Conservation (phyloP, 148 eudicot species). For the Spergularia bocconei region DNA sequence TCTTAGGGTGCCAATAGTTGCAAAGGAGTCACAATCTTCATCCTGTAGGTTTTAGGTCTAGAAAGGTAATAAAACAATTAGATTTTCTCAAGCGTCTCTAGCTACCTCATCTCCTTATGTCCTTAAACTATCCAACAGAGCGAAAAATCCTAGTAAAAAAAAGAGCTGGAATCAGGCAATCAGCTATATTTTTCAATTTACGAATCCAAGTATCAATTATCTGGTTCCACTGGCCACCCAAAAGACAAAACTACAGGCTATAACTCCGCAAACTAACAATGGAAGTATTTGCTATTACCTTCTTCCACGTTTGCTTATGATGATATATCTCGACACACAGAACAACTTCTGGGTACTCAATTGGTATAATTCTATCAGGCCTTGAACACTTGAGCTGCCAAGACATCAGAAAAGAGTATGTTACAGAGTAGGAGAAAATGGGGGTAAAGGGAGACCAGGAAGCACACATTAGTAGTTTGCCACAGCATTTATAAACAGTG, state of each 20-base stretch:
- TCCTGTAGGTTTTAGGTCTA: neutral
- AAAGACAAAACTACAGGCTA: neutral
- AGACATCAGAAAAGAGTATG: constrained; percentile 1
- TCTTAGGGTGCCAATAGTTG: neutral
- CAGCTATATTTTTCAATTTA: neutral
- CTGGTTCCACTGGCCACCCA: neutral
- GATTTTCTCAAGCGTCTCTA: neutral
- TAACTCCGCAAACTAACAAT: constrained; percentile 1
- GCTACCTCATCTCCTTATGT: neutral
- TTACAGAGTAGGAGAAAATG: neutral
- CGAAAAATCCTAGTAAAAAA: too few relatives aligned
- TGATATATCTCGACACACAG: constrained; percentile 77
- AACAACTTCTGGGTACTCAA: constrained; percentile 59
- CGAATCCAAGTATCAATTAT: neutral
- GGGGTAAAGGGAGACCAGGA: neutral
- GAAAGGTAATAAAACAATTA: neutral
- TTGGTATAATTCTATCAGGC: constrained; percentile 39
- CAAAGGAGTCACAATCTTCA: neutral
- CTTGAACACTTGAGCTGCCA: constrained; percentile 51
- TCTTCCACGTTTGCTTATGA: constrained; percentile 34
- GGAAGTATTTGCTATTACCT: constrained; percentile 34
- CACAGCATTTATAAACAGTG: neutral
- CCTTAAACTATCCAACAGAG: neutral
- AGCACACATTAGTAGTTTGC: neutral
- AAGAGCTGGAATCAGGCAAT: too few relatives aligned